These are phyloP conservation scores for Colletotrichum melonis DNA, from an alignment of 2,329 filamentous ascomycete genomes.

Conservation along the genomic window DNA sequence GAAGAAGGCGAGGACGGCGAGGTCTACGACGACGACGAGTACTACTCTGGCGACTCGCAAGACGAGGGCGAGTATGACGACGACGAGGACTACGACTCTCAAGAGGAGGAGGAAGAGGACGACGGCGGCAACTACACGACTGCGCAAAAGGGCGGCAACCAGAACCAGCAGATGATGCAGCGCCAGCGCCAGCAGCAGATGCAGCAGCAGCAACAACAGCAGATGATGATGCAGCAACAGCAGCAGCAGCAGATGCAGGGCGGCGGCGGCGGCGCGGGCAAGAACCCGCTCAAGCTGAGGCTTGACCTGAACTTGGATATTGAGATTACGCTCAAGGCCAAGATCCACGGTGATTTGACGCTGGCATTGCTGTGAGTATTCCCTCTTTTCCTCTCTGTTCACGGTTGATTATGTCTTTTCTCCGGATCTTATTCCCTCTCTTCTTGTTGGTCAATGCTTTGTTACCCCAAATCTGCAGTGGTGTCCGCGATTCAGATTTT, in stretches of 20 bases:
- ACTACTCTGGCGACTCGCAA: slow-evolving; percentile 35
- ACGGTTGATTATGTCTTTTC: no score
- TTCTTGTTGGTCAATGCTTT: neutral
- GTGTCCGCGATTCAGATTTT: neutral
- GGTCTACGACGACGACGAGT: slow-evolving; percentile 34
- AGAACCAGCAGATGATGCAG: slow-evolving; percentile 12
- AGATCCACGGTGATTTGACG: slow-evolving; percentile 86
- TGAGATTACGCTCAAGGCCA: slow-evolving; percentile 87
- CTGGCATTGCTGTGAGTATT: slow-evolving; percentile 74
- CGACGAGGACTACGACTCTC: slow-evolving; percentile 37
- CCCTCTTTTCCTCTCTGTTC: neutral
- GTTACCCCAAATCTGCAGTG: neutral
- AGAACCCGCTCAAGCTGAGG: slow-evolving; percentile 40
- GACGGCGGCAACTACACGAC: slow-evolving; percentile 32
- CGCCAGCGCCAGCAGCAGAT: slow-evolving; percentile 30
- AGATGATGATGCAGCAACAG: slow-evolving; percentile 42
- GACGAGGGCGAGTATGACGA: slow-evolving; percentile 38
- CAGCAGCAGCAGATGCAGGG: slow-evolving; percentile 41
- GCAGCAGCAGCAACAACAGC: slow-evolving; percentile 38
- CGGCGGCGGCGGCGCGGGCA: slow-evolving; percentile 38
- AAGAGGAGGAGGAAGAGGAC: slow-evolving; percentile 30
- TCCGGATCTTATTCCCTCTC: neutral
- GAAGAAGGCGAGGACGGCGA: slow-evolving; percentile 31
- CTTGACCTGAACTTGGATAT: slow-evolving; percentile 79
- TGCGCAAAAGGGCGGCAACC: neutral